Conservation (phyloP, 2,329 filamentous ascomycete species). For the Ophiostoma tasmaniense region DNA sequence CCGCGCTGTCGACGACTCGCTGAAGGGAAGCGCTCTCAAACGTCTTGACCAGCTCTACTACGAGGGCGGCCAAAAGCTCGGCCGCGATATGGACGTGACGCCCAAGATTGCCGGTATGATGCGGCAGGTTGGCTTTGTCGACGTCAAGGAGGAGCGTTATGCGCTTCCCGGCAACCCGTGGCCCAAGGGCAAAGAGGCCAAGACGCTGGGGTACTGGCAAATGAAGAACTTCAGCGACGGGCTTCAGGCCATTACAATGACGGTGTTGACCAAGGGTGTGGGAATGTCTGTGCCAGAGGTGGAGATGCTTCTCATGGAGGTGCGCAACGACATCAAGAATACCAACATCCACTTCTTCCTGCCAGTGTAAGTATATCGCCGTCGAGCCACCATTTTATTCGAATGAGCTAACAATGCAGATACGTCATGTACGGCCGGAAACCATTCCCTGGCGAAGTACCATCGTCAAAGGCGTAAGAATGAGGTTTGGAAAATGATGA, state of each 20-base stretch:
- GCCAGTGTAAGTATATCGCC: constrained; percentile 15
- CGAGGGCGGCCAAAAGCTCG: constrained; percentile 26
- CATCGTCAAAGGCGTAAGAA: neutral
- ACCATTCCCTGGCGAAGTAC: constrained; percentile 15
- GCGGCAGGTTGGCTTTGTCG: constrained; percentile 26
- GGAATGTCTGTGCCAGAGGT: constrained; percentile 25
- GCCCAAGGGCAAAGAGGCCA: constrained; percentile 24
- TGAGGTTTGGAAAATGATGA: neutral
- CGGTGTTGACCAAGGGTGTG: constrained; percentile 23
- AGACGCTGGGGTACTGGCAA: constrained; percentile 25
- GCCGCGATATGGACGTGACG: constrained; percentile 27
- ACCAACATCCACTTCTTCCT: constrained; percentile 22
- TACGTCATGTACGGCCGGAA: constrained; percentile 22
- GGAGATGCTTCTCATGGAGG: constrained; percentile 22
- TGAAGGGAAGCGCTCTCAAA: constrained; percentile 27
- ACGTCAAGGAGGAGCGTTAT: constrained; percentile 25
- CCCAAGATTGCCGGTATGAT: constrained; percentile 25
- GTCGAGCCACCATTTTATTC: neutral
- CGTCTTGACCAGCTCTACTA: constrained; percentile 26
- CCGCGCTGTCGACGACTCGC: constrained; percentile 27
- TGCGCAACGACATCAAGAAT: constrained; percentile 22
- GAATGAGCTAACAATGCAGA: neutral
- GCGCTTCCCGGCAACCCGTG: constrained; percentile 26
- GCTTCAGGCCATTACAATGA: constrained; percentile 25
- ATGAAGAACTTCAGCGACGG: constrained; percentile 26